phyloP scores from a whole-genome alignment of 495 filamentous ascomycete species.

The Rostrohypoxylon terebratum region DNA sequence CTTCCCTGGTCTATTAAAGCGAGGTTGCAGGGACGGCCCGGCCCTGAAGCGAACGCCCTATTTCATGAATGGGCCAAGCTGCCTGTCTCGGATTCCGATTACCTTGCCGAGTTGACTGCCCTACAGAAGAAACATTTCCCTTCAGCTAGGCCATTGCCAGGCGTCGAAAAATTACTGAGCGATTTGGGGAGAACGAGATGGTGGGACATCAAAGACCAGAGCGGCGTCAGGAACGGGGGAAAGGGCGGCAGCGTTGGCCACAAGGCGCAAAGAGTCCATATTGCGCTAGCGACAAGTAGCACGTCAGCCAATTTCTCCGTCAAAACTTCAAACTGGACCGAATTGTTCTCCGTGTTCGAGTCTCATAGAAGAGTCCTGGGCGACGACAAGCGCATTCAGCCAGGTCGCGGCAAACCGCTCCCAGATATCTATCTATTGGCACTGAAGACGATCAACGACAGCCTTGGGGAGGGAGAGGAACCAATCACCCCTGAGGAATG shows the following conservation, averaged over 20 bases:
- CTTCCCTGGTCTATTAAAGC: slow-evolving; percentile 97
- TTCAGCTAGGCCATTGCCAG: slow-evolving; percentile 77
- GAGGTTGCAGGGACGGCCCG: slow-evolving; percentile 91
- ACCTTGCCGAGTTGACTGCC: slow-evolving; percentile 63
- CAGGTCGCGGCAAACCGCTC: slow-evolving; percentile 88
- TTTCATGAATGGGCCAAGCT: slow-evolving; percentile 85
- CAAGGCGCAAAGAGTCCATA: slow-evolving; percentile 68
- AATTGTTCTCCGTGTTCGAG: slow-evolving; percentile 81
- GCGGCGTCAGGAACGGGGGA: slow-evolving; percentile 26
- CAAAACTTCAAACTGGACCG: slow-evolving; percentile 79
- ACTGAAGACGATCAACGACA: slow-evolving; percentile 83
- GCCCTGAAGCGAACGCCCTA: slow-evolving; percentile 67
- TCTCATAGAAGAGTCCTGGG: slow-evolving; percentile 77
- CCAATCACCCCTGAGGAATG: slow-evolving; percentile 87
- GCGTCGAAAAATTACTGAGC: slow-evolving; percentile 75
- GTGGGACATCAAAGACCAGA: slow-evolving; percentile 52
- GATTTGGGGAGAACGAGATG: slow-evolving; percentile 61
- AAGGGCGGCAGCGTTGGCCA: slow-evolving; percentile 43
- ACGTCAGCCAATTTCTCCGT: slow-evolving; percentile 76
- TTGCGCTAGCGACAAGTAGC: slow-evolving; percentile 89
- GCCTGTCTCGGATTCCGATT: slow-evolving; percentile 76
- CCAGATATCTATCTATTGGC: slow-evolving; percentile 96
- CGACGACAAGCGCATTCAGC: slow-evolving; percentile 83
- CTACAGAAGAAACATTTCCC: slow-evolving; percentile 81
- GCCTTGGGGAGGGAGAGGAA: slow-evolving; percentile 69